Conservation (phyloP, 2,329 filamentous ascomycete genomes). For the Colletotrichum costaricense region DNA sequence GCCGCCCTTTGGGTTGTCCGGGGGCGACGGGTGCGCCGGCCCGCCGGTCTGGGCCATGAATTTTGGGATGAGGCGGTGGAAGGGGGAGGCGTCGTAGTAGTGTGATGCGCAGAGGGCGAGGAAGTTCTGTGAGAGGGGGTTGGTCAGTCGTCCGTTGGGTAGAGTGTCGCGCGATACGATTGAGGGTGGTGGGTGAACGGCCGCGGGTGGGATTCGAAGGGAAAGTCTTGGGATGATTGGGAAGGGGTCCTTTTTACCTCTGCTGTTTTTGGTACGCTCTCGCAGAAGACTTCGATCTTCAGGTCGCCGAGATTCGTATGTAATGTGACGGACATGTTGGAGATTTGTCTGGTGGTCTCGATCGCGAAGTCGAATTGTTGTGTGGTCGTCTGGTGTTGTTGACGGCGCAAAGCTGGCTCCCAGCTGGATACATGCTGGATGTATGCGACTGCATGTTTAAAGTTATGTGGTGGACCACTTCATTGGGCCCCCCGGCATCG, state of each 20-base stretch:
- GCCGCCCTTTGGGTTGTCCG: slow-evolving; percentile 74
- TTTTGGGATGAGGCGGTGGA: slow-evolving; percentile 82
- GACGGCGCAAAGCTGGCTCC: not conserved
- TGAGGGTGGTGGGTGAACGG: not conserved
- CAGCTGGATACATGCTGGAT: slow-evolving; percentile 17
- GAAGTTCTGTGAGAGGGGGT: slow-evolving; percentile 74
- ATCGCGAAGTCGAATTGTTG: not conserved
- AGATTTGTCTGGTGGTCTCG: not conserved
- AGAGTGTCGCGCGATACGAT: not conserved
- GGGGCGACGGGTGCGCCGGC: slow-evolving; percentile 61
- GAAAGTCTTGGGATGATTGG: not conserved
- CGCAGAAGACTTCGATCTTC: slow-evolving; percentile 97
- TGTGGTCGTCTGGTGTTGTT: slow-evolving; percentile 1
- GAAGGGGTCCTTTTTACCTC: slow-evolving; percentile 65
- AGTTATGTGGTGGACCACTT: not conserved
- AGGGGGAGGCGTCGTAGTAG: slow-evolving; percentile 80
- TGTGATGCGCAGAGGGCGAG: slow-evolving; percentile 84
- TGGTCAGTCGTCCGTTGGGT: slow-evolving; percentile 24
- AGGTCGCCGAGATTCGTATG: slow-evolving; percentile 91
- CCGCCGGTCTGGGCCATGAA: slow-evolving; percentile 87
- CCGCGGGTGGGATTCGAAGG: not conserved
- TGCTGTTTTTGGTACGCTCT: slow-evolving; percentile 91
- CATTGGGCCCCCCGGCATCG: not conserved
- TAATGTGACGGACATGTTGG: slow-evolving; percentile 74
- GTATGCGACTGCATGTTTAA: not conserved